A percentile compares a stretch with the other conserved stretches of the same genome.
Evolutionary conservation across 1,139 yeast species (phyloP).

Genomic region (Suhomyces bribrorum): DNA sequence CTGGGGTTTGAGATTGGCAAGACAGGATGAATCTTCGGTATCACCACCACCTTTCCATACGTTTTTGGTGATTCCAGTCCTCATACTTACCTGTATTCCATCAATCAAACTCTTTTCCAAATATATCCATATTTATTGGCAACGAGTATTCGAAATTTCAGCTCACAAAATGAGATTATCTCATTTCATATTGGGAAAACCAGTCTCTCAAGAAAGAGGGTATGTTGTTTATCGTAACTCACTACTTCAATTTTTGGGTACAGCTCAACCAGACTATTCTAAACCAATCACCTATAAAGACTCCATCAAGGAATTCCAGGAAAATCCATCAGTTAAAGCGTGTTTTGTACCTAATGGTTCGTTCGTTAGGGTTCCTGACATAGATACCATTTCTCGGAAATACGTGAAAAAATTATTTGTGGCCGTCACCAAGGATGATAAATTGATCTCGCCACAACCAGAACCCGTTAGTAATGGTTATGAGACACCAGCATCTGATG

Average conservation of each 20-base stretch:
- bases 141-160: constrained; percentile 54
- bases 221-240: constrained; percentile 57
- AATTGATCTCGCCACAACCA: constrained; percentile 40
- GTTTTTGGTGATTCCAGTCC: not conserved
- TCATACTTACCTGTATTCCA: not conserved
- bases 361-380: constrained; percentile 82
- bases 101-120: constrained; percentile 21
- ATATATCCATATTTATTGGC: constrained; percentile 60
- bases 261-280: constrained; percentile 56
- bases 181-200: constrained; percentile 71
- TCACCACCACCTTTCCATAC: not conserved
- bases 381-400: constrained; percentile 70
- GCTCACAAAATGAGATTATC: constrained; percentile 67
- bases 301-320: constrained; percentile 46
- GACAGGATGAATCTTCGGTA: not conserved
- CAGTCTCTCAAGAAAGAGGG: constrained; percentile 79
- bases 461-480: constrained; percentile 6
- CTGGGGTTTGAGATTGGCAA: constrained; percentile 46
- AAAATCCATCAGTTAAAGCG: constrained; percentile 43
- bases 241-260: constrained; percentile 40
- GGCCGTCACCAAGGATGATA: constrained; percentile 80
- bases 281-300: constrained; percentile 56
- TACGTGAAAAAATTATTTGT: constrained; percentile 69
- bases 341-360: constrained; percentile 76
- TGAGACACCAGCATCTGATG: constrained; percentile 20